Evolutionary conservation across 768 basidiomycete genomes (phyloP), one percentile per base, ranked within the genome.

Genomic region (Mycena olivaceomarginata): DNA sequence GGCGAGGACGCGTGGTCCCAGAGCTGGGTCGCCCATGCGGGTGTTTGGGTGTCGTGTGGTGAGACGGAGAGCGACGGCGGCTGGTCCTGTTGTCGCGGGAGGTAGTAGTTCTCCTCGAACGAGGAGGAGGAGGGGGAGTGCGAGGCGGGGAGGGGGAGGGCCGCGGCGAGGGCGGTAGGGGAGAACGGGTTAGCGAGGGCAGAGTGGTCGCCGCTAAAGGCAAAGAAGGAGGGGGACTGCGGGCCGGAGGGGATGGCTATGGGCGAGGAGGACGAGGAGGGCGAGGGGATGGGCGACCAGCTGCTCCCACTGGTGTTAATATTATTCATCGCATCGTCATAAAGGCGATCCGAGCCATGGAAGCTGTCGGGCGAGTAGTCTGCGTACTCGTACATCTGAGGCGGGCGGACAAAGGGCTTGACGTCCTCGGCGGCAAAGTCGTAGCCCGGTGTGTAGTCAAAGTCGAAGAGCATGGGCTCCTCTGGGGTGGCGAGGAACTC

Each of bases 21-120:
- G 41, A 94, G 86, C 75, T 95, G 93, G 11, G 92, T 85, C 16
- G 92, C 92, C 94, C 94, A 95, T 2, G 87, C 81, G 1, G 94
- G 94, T 6, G 93, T 87, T 43, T 92, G 89, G 7, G 91, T 91
- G 62, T 94, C 93, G 20, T 89, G 87, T 18, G 94, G 92, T 9
- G 93, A 92, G 72, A 93, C 88, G 31, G 37, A 39, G 9, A 67
- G 31, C 1, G 94, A 93, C 39, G 88, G 85, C 13, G 92, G 84
- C 53, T 31, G 31, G 31, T 88, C 87, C 68, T 88, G 89, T 53
- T 39, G 51, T 2, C 88, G 85, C 57, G 85, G 85, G 2, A 83
- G 20, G 43, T 65, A 82, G 77, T 77, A 87, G 82, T 79, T 84
- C 84, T 65, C 84, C 37, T 90, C 91, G 46, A 92, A 91, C 72